Percentiles rank a stretch among this genome's conserved stretches.
Evolutionary conservation across 192 early-diverging fungal genomes (phyloP).

Genomic region (Coemansia sp.): DNA sequence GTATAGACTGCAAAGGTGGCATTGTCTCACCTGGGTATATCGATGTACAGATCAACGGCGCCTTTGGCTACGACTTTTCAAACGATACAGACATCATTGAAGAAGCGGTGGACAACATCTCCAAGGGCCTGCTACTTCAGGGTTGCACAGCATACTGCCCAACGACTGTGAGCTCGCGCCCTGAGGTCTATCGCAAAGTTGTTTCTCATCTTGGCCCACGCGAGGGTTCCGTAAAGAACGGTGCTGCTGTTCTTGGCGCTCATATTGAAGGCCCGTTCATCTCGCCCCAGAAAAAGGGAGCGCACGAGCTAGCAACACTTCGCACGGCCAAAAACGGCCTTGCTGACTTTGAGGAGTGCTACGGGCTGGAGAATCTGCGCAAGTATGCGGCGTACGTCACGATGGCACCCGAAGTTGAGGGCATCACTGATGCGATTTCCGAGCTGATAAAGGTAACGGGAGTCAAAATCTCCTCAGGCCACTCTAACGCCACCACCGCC

Average conservation of each 20-base stretch:
- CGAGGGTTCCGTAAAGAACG: slow-evolving; percentile 59
- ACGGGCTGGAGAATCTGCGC: slow-evolving; percentile 64
- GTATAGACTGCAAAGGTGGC: slow-evolving; percentile 70
- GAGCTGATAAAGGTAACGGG: slow-evolving; percentile 62
- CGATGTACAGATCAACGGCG: slow-evolving; percentile 82
- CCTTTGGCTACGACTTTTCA: slow-evolving; percentile 78
- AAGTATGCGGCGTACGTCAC: slow-evolving; percentile 70
- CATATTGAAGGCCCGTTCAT: slow-evolving; percentile 75
- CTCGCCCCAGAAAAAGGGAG: slow-evolving; percentile 71
- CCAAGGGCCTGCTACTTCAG: slow-evolving; percentile 71
- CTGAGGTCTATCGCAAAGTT: slow-evolving; percentile 72
- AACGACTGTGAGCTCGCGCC: slow-evolving; percentile 72
- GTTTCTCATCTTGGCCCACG: slow-evolving; percentile 59
- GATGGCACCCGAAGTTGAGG: slow-evolving; percentile 76
- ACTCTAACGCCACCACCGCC: slow-evolving; percentile 65
- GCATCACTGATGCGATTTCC: slow-evolving; percentile 65
- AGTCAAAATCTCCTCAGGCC: slow-evolving; percentile 67
- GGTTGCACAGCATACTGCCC: slow-evolving; percentile 83
- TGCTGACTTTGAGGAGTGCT: slow-evolving; percentile 65
- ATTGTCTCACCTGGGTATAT: slow-evolving; percentile 80
- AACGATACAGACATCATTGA: slow-evolving; percentile 63
- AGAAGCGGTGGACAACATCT: slow-evolving; percentile 64
- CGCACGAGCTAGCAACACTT: slow-evolving; percentile 67
- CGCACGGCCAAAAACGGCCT: slow-evolving; percentile 63
- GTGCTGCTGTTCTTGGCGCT: slow-evolving; percentile 71